A percentile compares a stretch with the other conserved stretches of the same genome.
Evolutionary conservation across 805 yeast genomes (phyloP).

Genomic region (Teunomyces panamensis): DNA sequence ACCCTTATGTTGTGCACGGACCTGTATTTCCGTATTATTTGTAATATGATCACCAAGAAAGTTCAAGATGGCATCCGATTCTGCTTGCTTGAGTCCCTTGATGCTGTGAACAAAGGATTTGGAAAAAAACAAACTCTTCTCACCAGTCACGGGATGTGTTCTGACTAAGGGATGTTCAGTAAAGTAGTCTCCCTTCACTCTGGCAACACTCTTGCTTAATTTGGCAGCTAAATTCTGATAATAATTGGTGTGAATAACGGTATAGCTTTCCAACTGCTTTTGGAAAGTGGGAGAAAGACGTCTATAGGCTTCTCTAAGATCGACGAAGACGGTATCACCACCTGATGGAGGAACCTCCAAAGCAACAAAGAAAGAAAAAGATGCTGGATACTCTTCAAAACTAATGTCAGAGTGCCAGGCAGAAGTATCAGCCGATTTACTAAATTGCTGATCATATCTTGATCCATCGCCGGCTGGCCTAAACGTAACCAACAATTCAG

Average conservation of each 20-base stretch:
- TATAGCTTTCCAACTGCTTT: constrained; percentile 20
- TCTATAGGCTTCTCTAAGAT: constrained; percentile 24
- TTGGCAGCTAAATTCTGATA: constrained; percentile 18
- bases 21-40: constrained; percentile 24
- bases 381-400: constrained; percentile 24
- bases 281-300: constrained; percentile 22
- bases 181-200: constrained; percentile 18
- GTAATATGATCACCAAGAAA: constrained; percentile 21
- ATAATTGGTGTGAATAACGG: constrained; percentile 21
- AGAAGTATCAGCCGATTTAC: constrained; percentile 7
- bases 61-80: constrained; percentile 19
- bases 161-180: constrained; percentile 28
- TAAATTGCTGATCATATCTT: constrained; percentile 16
- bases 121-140: constrained; percentile 20
- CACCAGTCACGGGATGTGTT: constrained; percentile 28
- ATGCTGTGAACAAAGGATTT: constrained; percentile 19
- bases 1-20: constrained; percentile 23
- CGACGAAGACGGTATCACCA: constrained; percentile 26
- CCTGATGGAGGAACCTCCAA: constrained; percentile 25
- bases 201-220: constrained; percentile 12
- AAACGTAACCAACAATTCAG: constrained; percentile 22
- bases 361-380: constrained; percentile 23
- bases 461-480: constrained; percentile 19
- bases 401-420: constrained; percentile 26
- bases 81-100: constrained; percentile 21